Conservation (phyloP, 805 yeast species). For the Tanozyma kutaoensis region DNA sequence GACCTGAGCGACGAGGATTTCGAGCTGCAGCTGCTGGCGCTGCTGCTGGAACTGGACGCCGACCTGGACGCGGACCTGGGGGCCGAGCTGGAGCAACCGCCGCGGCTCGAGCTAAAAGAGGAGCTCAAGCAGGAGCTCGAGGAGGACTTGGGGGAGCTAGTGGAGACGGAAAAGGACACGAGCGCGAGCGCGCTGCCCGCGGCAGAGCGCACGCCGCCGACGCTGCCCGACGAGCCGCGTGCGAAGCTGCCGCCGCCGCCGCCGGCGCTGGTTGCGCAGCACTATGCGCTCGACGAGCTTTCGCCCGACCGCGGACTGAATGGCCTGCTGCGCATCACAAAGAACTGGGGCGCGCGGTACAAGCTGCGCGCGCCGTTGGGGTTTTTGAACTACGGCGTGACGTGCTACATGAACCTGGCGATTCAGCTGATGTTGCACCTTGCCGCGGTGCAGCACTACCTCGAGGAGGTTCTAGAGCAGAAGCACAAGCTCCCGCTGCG, state of each 20-base stretch:
- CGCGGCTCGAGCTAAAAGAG: slow-evolving; percentile 4
- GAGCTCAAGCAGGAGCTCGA: too few species aligned
- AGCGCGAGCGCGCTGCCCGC: too few species aligned
- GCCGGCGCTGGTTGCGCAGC: slow-evolving; percentile 7
- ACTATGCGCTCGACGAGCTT: slow-evolving; percentile 46
- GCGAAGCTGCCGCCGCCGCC: not conserved
- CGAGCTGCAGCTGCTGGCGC: slow-evolving; percentile 1
- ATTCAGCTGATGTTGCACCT: slow-evolving; percentile 83
- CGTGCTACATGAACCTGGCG: slow-evolving; percentile 94
- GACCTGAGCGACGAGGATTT: slow-evolving; percentile 1
- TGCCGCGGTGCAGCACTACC: slow-evolving; percentile 81
- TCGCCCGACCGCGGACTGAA: slow-evolving; percentile 53
- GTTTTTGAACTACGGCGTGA: slow-evolving; percentile 80
- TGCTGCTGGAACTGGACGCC: slow-evolving; percentile 7
- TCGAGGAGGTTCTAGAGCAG: slow-evolving; percentile 49
- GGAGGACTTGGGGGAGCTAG: too few species aligned
- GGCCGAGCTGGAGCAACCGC: slow-evolving; percentile 2
- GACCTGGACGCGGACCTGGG: slow-evolving; percentile 10
- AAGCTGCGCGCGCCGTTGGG: slow-evolving; percentile 52
- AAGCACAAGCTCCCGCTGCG: slow-evolving; percentile 34
- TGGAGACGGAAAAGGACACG: too few species aligned
- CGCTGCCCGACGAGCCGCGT: slow-evolving; percentile 1
- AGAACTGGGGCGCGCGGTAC: slow-evolving; percentile 55
- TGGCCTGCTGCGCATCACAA: slow-evolving; percentile 41
- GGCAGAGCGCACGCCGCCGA: slow-evolving; percentile 6